Conservation (phyloP, 2,329 filamentous ascomycete species). For the Amesomyces nigricolor region DNA sequence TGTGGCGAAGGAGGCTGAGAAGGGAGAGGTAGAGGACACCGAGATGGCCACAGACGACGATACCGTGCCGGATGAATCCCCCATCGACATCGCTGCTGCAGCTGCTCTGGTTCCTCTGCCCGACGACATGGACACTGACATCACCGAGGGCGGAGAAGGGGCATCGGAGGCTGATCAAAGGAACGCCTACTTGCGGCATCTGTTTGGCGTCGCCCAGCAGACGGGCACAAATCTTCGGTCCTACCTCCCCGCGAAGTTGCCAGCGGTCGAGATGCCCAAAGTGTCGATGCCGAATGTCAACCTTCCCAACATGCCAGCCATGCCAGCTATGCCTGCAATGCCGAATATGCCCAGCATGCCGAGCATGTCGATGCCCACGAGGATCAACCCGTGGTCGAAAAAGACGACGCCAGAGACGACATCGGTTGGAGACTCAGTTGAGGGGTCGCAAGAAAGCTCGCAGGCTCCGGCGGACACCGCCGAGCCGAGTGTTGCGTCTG, state of each 20-base stretch:
- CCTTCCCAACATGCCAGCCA: constrained; percentile 23
- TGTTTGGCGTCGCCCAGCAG: constrained; percentile 45
- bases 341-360: constrained; percentile 20
- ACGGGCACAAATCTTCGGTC: constrained; percentile 42
- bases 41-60: constrained; percentile 26
- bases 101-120: constrained; percentile 46
- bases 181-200: constrained; percentile 43
- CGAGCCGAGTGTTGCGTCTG: background rate
- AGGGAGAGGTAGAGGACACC: constrained; percentile 10
- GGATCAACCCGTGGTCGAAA: constrained; percentile 29
- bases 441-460: background rate
- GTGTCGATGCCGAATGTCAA: constrained; percentile 24
- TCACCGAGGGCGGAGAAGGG: constrained; percentile 24
- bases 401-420: constrained; percentile 11
- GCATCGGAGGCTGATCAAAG: constrained; percentile 29
- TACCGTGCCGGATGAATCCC: constrained; percentile 40
- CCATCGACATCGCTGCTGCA: constrained; percentile 48
- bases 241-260: constrained; percentile 41
- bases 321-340: constrained; percentile 18
- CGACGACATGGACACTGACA: constrained; percentile 34
- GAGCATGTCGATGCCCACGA: constrained; percentile 30
- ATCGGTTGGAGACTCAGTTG: background rate
- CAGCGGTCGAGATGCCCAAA: constrained; percentile 26
- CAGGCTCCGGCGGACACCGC: background rate
- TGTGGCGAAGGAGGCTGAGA: background rate